Conservation (phyloP, 495 filamentous ascomycete genomes). For the Beverwykella pulmonaria region DNA sequence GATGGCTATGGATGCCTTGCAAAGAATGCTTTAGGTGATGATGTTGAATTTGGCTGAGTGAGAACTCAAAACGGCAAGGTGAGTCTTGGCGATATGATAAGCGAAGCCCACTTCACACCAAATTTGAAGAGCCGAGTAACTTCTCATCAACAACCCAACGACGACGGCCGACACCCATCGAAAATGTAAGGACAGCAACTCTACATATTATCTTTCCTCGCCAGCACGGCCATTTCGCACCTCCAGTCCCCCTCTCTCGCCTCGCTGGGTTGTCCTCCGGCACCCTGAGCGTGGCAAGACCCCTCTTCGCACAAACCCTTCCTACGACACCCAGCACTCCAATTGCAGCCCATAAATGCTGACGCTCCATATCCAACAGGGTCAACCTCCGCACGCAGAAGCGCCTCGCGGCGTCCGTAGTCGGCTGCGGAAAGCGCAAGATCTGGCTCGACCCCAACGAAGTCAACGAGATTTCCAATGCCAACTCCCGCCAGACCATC, state of each 20-base stretch:
- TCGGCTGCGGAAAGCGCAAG: constrained; percentile 98
- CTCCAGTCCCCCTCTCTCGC: neutral
- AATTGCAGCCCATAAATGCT: constrained; percentile 11
- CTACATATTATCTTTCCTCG: neutral
- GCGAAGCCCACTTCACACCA: too few species aligned
- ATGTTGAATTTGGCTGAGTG: too few species aligned
- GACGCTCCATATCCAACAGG: constrained; percentile 58
- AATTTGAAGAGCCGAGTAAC: neutral
- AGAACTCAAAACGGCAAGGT: neutral
- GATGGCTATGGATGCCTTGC: too few species aligned
- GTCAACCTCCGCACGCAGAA: constrained; percentile 99
- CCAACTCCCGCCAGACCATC: constrained; percentile 99
- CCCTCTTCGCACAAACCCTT: constrained; percentile 21
- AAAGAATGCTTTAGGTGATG: too few species aligned
- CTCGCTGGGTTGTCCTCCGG: constrained; percentile 7
- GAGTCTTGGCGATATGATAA: neutral
- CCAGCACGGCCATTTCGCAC: neutral
- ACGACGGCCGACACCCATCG: constrained; percentile 50
- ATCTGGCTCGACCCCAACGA: constrained; percentile 99
- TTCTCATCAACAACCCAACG: constrained; percentile 29
- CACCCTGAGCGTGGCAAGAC: constrained; percentile 18
- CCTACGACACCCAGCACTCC: constrained; percentile 5
- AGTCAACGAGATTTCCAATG: constrained; percentile 98
- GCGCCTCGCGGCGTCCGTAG: constrained; percentile 96
- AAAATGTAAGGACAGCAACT: constrained; percentile 57